phyloP scores from a whole-genome alignment of 805 yeast species.

The Wickerhamomyces queroliae region DNA sequence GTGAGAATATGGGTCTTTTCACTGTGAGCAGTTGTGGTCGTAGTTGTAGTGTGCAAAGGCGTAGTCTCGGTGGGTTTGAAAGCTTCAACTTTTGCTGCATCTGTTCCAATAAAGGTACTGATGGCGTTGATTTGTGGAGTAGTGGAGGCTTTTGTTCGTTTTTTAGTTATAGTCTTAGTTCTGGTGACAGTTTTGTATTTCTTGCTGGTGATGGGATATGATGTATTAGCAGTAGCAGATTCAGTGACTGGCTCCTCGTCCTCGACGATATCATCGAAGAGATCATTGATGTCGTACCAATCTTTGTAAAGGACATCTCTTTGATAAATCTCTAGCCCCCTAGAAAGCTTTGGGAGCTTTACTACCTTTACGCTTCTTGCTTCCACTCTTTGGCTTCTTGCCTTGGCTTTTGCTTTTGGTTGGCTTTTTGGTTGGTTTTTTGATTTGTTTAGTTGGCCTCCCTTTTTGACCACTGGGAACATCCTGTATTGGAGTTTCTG shows the following conservation, averaged over 20 bases:
- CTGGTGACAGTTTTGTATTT: constrained; percentile 4
- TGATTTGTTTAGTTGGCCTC: neutral
- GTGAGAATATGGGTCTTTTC: neutral
- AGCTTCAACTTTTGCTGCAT: too few species aligned
- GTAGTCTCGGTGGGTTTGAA: too few species aligned
- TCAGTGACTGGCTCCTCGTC: neutral
- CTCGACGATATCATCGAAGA: neutral
- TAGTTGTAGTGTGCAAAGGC: neutral
- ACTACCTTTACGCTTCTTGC: neutral
- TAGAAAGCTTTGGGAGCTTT: neutral
- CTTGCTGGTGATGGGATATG: neutral
- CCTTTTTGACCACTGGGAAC: neutral
- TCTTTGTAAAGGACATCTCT: neutral
- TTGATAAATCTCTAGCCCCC: neutral
- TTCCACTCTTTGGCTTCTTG: neutral
- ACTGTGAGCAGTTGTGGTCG: neutral
- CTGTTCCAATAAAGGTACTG: neutral
- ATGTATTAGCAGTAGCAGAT: neutral
- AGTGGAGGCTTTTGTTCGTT: neutral
- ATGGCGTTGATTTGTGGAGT: too few species aligned
- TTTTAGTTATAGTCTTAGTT: neutral
- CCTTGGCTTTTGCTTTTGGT: neutral
- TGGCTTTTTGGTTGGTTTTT: neutral
- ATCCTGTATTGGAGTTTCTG: neutral
- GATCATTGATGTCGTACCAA: neutral